Evolutionary conservation across 1,284 basidiomycete species (phyloP).

Genomic region (Peniophora sp.): DNA sequence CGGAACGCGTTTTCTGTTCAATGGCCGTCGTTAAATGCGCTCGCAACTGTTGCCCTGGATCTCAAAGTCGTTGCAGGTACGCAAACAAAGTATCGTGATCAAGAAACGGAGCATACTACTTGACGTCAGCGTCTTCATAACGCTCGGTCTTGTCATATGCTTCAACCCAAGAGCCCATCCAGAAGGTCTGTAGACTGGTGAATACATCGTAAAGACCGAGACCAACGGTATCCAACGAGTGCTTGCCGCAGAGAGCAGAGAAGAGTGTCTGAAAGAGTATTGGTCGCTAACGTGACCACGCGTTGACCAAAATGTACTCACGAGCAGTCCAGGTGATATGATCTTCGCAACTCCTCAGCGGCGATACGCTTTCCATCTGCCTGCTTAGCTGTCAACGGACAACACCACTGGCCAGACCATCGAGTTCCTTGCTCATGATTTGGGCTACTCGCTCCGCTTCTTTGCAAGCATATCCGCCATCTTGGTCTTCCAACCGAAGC

Average conservation of each 20-base stretch:
- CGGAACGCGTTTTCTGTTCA: constrained; percentile 58
- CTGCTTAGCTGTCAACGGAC: constrained; percentile 26
- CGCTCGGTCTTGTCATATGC: constrained; percentile 27
- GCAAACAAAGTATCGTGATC: too few relatives aligned
- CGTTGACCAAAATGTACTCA: constrained; percentile 15
- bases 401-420: constrained; percentile 27
- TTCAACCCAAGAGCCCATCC: constrained; percentile 35
- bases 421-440: constrained; percentile 32
- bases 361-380: constrained; percentile 42
- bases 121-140: constrained; percentile 18
- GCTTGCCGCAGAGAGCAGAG: constrained; percentile 21
- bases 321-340: constrained; percentile 41
- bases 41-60: constrained; percentile 60
- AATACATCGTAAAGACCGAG: constrained; percentile 13
- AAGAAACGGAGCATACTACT: constrained; percentile 16
- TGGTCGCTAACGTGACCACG: background rate
- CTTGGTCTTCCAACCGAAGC: constrained; percentile 51
- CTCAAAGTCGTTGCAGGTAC: constrained; percentile 50
- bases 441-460: constrained; percentile 50
- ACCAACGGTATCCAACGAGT: constrained; percentile 13
- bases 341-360: constrained; percentile 52
- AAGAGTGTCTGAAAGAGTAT: constrained; percentile 17
- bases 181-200: constrained; percentile 30
- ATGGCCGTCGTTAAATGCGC: constrained; percentile 65
- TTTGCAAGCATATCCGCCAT: constrained; percentile 33